Percentiles rank a stretch among this genome's conserved stretches.
phyloP scores from a whole-genome alignment of 1,284 basidiomycete species.

The Sanghuangporus weigelae region DNA sequence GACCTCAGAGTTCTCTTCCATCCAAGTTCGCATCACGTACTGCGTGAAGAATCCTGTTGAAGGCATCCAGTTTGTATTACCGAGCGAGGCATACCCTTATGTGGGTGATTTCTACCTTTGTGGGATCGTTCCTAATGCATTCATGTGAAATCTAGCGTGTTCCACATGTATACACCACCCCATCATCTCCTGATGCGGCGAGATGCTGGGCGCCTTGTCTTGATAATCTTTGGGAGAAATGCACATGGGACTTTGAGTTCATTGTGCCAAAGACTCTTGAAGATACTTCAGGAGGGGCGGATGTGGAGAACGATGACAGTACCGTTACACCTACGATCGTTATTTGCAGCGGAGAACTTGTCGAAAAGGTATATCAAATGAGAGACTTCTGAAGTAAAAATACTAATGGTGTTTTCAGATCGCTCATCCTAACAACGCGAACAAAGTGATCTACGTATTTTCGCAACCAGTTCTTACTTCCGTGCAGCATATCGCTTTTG shows the following conservation, averaged over 20 bases:
- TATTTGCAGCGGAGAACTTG: slow-evolving; percentile 89
- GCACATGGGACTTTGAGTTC: slow-evolving; percentile 98
- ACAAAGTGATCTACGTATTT: slow-evolving; percentile 94
- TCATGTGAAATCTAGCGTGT: slow-evolving; percentile 55
- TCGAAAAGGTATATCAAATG: slow-evolving; percentile 68
- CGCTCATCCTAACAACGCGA: slow-evolving; percentile 89
- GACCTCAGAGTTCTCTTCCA: slow-evolving; percentile 70
- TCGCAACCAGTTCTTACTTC: slow-evolving; percentile 86
- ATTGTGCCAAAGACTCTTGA: slow-evolving; percentile 87
- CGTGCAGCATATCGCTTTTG: slow-evolving; percentile 94
- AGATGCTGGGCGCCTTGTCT: slow-evolving; percentile 97
- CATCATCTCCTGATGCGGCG: slow-evolving; percentile 85
- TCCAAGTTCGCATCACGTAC: slow-evolving; percentile 75
- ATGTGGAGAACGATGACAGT: slow-evolving; percentile 55
- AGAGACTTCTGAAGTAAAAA: slow-evolving; percentile 18
- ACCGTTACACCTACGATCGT: slow-evolving; percentile 73
- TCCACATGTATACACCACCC: slow-evolving; percentile 90
- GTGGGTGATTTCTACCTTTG: slow-evolving; percentile 46
- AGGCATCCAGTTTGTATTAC: slow-evolving; percentile 83
- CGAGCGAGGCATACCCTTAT: slow-evolving; percentile 77
- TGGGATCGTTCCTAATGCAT: slow-evolving; percentile 13
- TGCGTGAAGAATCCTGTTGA: slow-evolving; percentile 76
- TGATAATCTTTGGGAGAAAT: slow-evolving; percentile 94
- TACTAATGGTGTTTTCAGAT: slow-evolving; percentile 45
- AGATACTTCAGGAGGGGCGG: slow-evolving; percentile 45